Conservation (phyloP, 1,284 basidiomycete genomes). For the Boletus hoseneyae region DNA sequence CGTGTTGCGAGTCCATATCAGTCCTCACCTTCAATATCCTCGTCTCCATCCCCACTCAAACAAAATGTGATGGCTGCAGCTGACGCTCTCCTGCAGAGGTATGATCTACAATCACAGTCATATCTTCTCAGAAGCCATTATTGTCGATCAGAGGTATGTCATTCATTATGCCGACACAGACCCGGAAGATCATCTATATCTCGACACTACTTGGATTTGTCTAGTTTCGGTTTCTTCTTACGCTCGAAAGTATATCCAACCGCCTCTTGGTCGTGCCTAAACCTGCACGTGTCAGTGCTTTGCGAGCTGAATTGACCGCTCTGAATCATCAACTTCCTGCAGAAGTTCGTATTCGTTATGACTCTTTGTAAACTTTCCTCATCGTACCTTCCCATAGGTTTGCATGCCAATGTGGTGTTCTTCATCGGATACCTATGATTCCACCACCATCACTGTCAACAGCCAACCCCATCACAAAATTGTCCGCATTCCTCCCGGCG, state of each 20-base stretch:
- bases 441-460: conserved; percentile 29
- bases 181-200: conserved; percentile 2
- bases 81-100: conserved; percentile 59
- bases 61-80: conserved; percentile 43
- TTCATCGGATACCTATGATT: conserved; percentile 56
- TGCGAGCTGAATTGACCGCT: conserved; percentile 93
- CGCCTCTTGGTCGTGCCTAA: conserved; percentile 90
- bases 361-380: conserved; percentile 3
- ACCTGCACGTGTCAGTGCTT: conserved; percentile 90
- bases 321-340: conserved; percentile 96
- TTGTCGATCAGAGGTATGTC: conserved; percentile 81
- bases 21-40: conserved; percentile 64
- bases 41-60: conserved; percentile 43
- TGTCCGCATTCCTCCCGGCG: conserved; percentile 95
- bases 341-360: conserved; percentile 53
- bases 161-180: not conserved
- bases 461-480: conserved; percentile 87
- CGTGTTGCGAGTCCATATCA: conserved; percentile 48
- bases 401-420: conserved; percentile 97
- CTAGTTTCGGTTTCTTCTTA: conserved; percentile 82
- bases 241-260: conserved; percentile 92
- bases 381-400: conserved; percentile 48
- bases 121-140: conserved; percentile 86
- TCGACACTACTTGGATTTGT: not conserved
- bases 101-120: conserved; percentile 64